These are phyloP conservation scores for Xerocomellus chrysenteron DNA, from an alignment of 768 basidiomycete genomes.

Conservation along the genomic window DNA sequence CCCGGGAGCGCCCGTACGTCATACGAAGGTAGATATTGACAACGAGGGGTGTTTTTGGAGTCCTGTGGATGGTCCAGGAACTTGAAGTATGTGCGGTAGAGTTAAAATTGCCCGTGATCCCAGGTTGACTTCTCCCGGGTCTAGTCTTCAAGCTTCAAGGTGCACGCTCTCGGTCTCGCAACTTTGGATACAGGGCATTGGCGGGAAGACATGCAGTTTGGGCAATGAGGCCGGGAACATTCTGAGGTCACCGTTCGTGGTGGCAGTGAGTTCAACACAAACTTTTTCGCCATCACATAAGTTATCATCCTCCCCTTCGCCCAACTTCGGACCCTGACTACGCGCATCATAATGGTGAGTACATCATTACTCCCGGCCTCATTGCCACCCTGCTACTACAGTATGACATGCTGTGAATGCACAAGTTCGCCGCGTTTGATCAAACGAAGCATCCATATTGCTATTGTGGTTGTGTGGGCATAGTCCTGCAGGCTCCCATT, in stretches of 20 bases:
- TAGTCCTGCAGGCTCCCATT: constrained; percentile 3
- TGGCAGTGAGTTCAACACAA: no score
- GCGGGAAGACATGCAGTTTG: neutral
- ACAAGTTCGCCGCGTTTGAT: no score
- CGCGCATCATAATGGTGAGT: constrained; percentile 3
- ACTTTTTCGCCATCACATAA: neutral
- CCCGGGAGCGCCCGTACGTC: neutral
- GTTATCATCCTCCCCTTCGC: neutral
- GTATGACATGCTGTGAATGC: no score
- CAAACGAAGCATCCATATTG: no score
- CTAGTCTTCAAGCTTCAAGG: no score
- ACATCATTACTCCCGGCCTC: constrained; percentile 8
- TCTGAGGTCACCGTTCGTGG: no score
- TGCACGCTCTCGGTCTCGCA: neutral
- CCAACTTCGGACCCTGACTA: neutral
- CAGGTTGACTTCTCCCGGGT: neutral
- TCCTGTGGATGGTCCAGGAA: no score
- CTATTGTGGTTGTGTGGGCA: no score
- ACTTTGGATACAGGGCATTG: neutral
- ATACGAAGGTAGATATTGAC: neutral
- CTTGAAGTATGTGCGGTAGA: no score
- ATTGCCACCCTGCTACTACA: neutral
- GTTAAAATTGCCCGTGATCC: neutral
- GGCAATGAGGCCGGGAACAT: neutral
- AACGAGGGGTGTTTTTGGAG: constrained; percentile 6